Conservation (phyloP, 202 grass and related monocot species). For the Carex arenaria region DNA sequence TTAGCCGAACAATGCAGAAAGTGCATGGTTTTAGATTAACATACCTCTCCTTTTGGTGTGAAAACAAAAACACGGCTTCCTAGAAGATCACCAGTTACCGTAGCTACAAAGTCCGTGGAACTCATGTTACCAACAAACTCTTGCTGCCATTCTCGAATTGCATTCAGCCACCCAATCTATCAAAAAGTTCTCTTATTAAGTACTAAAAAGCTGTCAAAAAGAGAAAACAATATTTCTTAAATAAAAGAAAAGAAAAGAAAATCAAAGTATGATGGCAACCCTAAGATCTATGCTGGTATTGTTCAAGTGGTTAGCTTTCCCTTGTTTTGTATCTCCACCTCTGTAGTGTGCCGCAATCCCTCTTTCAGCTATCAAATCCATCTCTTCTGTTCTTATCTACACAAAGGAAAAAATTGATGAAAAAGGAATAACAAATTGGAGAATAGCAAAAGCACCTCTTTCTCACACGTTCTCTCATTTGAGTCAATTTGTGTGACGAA, state of each 20-base stretch:
- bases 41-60: slow-evolving; percentile 90
- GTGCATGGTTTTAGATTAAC: slow-evolving; percentile 23
- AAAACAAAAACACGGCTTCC: slow-evolving; percentile 97
- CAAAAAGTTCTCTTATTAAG: slow-evolving; percentile 15
- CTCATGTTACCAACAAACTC: slow-evolving; percentile 99
- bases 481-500: slow-evolving; percentile 6
- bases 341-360: slow-evolving; percentile 95
- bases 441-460: background rate
- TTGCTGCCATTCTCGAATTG: slow-evolving; percentile 98
- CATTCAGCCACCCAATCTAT: slow-evolving; percentile 99
- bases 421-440: background rate
- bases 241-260: slow-evolving; percentile 13
- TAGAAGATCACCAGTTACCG: slow-evolving; percentile 82
- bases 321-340: slow-evolving; percentile 60
- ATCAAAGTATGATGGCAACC: slow-evolving; percentile 41
- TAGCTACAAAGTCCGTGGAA: slow-evolving; percentile 96
- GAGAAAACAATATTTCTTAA: background rate
- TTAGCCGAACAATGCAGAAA: background rate
- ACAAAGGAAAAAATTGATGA: background rate
- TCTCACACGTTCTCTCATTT: background rate
- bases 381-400: slow-evolving; percentile 98
- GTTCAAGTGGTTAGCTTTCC: slow-evolving; percentile 74
- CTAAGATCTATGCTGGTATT: slow-evolving; percentile 79
- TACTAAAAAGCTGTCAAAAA: background rate
- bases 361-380: slow-evolving; percentile 99